phyloP scores from a whole-genome alignment of 176 grass and related monocot species.

The Aegilops speltoides region DNA sequence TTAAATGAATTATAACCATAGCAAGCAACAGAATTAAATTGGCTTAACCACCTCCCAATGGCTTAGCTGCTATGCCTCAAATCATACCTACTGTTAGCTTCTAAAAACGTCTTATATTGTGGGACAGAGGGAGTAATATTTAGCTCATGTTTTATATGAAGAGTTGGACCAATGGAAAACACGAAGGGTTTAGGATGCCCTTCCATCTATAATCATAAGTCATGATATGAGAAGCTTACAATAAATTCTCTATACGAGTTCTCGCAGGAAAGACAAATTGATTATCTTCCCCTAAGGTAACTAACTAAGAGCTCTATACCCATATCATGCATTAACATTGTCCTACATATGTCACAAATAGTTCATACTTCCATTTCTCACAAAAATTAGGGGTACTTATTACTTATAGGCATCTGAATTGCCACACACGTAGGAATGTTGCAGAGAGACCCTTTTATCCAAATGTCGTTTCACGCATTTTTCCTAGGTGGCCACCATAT shows the following conservation, averaged over 20 bases:
- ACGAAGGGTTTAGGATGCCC: background rate
- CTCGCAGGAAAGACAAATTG: background rate
- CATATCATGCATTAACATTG: background rate
- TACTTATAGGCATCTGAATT: background rate
- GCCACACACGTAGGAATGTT: background rate
- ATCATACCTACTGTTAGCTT: background rate
- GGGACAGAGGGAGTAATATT: background rate
- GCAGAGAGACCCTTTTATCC: background rate
- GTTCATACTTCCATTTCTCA: background rate
- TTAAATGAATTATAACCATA: background rate
- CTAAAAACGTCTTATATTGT: too few species aligned
- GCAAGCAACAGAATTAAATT: background rate
- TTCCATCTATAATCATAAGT: conserved; percentile 14
- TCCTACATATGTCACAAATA: background rate
- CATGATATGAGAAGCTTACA: background rate
- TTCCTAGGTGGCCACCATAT: background rate
- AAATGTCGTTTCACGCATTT: background rate
- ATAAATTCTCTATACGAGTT: background rate
- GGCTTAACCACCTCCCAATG: background rate
- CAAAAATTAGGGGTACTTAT: background rate
- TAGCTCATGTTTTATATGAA: conserved; percentile 1
- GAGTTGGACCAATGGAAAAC: background rate
- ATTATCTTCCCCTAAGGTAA: background rate
- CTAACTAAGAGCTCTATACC: background rate
- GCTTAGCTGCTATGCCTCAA: conserved; percentile 14